Base-by-base conservation (phyloP, 106 monocot genomes). In the Apostasia shenzhenica region DNA sequence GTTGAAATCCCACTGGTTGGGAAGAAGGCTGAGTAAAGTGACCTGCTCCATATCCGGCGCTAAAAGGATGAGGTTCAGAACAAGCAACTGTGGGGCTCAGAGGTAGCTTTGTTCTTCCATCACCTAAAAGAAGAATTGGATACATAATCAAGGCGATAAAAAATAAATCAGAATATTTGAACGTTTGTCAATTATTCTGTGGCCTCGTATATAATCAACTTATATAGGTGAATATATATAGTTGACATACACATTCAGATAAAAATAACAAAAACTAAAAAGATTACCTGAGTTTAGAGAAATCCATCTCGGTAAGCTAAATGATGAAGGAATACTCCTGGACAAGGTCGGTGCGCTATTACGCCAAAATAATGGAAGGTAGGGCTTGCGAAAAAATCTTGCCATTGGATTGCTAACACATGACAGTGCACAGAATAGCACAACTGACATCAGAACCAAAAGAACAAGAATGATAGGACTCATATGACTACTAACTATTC, bases 291-390 rank as follows among this genome's bases (percentile, higher is more conserved):
- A 74, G 69, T 59, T 92, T 50, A 93, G 81, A 56, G 89, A 77
- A 72, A 86, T 92, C 92, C 92, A 85, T 9, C 80, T 53, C 41
- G 79, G 88, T 63, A 92, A 82, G 47, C 72, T 79, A 70, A 89
- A 85, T 67, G 88, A 81, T 37, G 80, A 78, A 12, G 82, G 42
- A 5, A 78, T 73, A 64, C 59, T 71, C 38, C 66, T 73, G 67
- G 80, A 67, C 53, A 80, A 84, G 56, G 77, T 73, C 26, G 80
- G 61, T 72, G 79, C 75, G 68, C 57, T 82, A 55, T 77, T 84
- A 70, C 81, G 78, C 72, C 89, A 87, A 73, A 86, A 89, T 26
- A 92, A 69, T 58, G 89, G 92, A 57, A 89, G 80, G 68, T 81
- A 85, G 45, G 76, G 61, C 65, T 83, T 86, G 8, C 82, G 82